Conservation (phyloP, 2,329 filamentous ascomycete species). For the Colletotrichum caudatum region DNA sequence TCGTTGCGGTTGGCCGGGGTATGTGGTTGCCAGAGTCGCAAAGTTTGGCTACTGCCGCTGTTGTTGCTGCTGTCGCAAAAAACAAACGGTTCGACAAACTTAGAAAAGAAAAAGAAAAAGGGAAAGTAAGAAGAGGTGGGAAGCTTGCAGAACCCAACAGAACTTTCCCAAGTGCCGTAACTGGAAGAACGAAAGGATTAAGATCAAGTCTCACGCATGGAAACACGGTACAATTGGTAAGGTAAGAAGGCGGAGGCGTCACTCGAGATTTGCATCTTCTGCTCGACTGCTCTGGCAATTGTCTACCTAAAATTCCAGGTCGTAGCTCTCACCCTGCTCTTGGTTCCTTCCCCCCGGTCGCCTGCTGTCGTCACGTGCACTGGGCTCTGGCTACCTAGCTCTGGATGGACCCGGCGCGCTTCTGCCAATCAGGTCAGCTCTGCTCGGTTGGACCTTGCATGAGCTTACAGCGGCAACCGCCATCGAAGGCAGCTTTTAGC, state of each 20-base stretch:
- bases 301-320: slow-evolving; percentile 32
- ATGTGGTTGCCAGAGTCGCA: slow-evolving; percentile 14
- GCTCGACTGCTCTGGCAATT: slow-evolving; percentile 14
- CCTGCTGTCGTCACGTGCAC: slow-evolving; percentile 27
- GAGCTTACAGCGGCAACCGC: slow-evolving; percentile 38
- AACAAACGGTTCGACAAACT: background rate
- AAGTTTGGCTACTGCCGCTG: slow-evolving; percentile 1
- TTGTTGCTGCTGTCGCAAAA: slow-evolving; percentile 23
- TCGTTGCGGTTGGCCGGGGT: slow-evolving; percentile 15
- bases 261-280: slow-evolving; percentile 24
- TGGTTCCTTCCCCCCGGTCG: slow-evolving; percentile 20
- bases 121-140: slow-evolving; percentile 1
- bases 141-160: slow-evolving; percentile 13
- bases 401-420: background rate
- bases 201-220: background rate
- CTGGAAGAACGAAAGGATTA: background rate
- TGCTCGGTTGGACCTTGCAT: slow-evolving; percentile 29
- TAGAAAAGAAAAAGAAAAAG: background rate
- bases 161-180: slow-evolving; percentile 12
- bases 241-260: slow-evolving; percentile 4
- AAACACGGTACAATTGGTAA: slow-evolving; percentile 27
- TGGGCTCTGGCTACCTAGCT: slow-evolving; percentile 27
- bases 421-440: slow-evolving; percentile 28
- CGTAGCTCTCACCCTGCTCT: slow-evolving; percentile 21
- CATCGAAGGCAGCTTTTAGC: slow-evolving; percentile 63